Evolutionary conservation across 164 flowering plant genomes (phyloP).

Genomic region (Paratinospora sagittata): DNA sequence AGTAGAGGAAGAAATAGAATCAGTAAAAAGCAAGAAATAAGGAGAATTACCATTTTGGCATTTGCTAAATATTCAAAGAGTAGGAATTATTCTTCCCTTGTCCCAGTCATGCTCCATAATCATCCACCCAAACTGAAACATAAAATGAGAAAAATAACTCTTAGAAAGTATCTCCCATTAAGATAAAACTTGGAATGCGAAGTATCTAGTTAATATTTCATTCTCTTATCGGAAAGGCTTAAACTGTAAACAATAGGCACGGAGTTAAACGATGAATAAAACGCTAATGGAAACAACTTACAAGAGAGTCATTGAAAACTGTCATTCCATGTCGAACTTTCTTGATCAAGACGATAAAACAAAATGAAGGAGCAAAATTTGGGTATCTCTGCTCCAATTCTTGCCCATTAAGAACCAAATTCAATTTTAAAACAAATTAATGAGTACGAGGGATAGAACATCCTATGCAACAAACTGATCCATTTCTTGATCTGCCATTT

Average conservation of each 20-base stretch:
- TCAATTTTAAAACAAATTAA: not conserved
- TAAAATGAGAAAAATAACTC: not conserved
- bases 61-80: not conserved
- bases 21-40: not conserved
- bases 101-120: not conserved
- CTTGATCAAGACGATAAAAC: not conserved
- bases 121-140: conserved; percentile 1
- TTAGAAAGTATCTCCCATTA: not conserved
- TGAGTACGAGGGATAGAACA: not conserved
- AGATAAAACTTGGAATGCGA: not conserved
- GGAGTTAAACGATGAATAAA: not conserved
- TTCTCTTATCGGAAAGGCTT: not conserved
- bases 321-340: not conserved
- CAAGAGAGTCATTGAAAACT: conserved; percentile 6
- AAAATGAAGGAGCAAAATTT: not conserved
- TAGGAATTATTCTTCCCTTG: not conserved
- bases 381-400: conserved; percentile 1
- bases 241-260: not conserved
- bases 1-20: not conserved
- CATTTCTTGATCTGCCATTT: not conserved
- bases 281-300: conserved; percentile 1
- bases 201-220: not conserved
- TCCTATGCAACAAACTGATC: not conserved
- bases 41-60: not conserved
- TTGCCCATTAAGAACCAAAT: not conserved